These are phyloP conservation scores for Ceratorhiza oryzae-sativae DNA, from an alignment of 1,284 basidiomycete species.

Conservation along the genomic window DNA sequence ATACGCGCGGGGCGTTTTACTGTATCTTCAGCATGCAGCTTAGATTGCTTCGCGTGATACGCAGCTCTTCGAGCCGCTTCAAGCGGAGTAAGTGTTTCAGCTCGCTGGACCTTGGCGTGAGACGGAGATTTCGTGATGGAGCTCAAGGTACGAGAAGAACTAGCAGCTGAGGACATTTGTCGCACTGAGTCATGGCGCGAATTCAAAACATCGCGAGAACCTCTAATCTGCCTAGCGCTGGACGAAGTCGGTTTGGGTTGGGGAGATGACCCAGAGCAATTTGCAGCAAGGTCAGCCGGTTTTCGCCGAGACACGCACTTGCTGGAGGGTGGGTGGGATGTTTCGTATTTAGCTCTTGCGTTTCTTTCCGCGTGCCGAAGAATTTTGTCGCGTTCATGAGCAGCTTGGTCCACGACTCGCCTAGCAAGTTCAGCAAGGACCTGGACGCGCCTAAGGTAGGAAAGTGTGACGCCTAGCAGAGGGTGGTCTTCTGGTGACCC, in stretches of 20 bases:
- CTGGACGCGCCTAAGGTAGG: constrained; percentile 25
- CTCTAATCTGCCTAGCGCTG: not conserved
- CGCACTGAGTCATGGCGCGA: not conserved
- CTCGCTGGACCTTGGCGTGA: not conserved
- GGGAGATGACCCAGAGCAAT: not conserved
- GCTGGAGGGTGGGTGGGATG: not conserved
- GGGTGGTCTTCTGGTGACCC: not conserved
- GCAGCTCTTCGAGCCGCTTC: constrained; percentile 23
- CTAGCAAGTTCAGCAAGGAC: constrained; percentile 29
- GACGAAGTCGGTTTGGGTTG: not conserved
- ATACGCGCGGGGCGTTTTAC: constrained; percentile 21
- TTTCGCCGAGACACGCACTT: not conserved
- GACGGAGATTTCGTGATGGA: constrained; percentile 4
- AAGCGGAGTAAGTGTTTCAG: constrained; percentile 15
- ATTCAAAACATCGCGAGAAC: not conserved
- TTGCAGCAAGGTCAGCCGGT: not conserved
- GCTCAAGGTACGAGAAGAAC: constrained; percentile 3
- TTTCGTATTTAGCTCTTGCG: constrained; percentile 28
- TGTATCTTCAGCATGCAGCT: constrained; percentile 27
- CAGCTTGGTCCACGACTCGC: constrained; percentile 31
- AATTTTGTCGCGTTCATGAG: constrained; percentile 28
- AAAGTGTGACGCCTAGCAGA: constrained; percentile 27
- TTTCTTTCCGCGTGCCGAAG: constrained; percentile 23
- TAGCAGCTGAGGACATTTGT: not conserved
- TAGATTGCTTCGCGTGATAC: constrained; percentile 29